Conservation (phyloP, 2,329 filamentous ascomycete genomes). For the Verticillium albo-atrum region DNA sequence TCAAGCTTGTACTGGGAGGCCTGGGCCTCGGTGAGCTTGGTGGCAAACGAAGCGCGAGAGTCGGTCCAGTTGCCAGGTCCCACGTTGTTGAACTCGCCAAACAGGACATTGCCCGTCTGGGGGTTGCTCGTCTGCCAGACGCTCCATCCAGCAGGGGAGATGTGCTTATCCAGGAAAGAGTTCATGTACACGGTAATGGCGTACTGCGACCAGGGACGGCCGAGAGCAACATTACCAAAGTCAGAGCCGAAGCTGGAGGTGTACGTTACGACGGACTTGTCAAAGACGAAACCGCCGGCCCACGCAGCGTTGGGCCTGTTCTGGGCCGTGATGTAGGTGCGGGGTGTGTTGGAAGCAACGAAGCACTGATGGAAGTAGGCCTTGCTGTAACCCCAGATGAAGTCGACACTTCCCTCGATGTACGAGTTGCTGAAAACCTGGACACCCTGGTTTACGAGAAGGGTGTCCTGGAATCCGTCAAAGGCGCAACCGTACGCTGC, state of each 20-base stretch:
- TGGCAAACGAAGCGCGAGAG: conserved; percentile 39
- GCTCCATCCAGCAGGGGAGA: conserved; percentile 55
- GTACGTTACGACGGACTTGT: conserved; percentile 19
- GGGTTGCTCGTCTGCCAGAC: conserved; percentile 45
- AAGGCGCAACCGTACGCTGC: conserved; percentile 38
- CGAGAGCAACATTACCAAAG: conserved; percentile 26
- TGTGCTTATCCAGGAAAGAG: conserved; percentile 45
- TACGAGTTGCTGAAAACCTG: conserved; percentile 40
- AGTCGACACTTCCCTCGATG: conserved; percentile 44
- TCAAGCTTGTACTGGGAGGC: conserved; percentile 28
- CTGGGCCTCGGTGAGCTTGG: conserved; percentile 26
- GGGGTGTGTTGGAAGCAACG: conserved; percentile 28
- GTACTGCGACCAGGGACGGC: conserved; percentile 41
- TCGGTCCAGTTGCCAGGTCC: conserved; percentile 50
- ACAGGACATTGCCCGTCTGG: conserved; percentile 48
- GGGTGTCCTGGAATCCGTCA: conserved; percentile 44
- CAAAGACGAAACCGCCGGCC: conserved; percentile 26
- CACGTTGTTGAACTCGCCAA: conserved; percentile 55
- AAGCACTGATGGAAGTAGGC: conserved; percentile 31
- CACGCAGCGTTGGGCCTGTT: conserved; percentile 21
- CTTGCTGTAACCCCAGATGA: conserved; percentile 36
- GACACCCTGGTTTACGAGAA: conserved; percentile 38
- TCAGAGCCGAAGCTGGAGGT: conserved; percentile 11
- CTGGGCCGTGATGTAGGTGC: conserved; percentile 25
- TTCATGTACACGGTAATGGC: conserved; percentile 43